phyloP scores from a whole-genome alignment of 2,329 filamentous ascomycete genomes.

The Botrytis hyacinthi region DNA sequence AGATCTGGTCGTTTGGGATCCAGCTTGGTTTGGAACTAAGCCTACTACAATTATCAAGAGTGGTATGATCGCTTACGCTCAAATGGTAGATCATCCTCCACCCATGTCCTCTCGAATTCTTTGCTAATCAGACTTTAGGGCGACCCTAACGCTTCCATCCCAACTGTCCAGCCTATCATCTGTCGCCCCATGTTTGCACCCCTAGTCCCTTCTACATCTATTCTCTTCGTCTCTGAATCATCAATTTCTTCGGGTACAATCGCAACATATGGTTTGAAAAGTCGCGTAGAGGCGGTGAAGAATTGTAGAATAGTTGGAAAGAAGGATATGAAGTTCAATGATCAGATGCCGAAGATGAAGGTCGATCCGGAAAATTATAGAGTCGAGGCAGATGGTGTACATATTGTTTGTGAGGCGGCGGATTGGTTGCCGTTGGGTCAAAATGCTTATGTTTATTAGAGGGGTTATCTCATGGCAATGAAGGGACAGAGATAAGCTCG shows the following conservation, averaged over 20 bases:
- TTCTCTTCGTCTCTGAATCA: slow-evolving; percentile 79
- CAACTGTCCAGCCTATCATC: slow-evolving; percentile 81
- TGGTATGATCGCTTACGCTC: slow-evolving; percentile 76
- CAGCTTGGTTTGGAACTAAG: slow-evolving; percentile 83
- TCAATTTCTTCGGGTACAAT: slow-evolving; percentile 67
- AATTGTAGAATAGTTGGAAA: slow-evolving; percentile 75
- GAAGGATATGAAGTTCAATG: slow-evolving; percentile 87
- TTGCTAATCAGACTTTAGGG: slow-evolving; percentile 49
- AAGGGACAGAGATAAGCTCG: neutral
- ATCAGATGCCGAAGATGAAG: slow-evolving; percentile 77
- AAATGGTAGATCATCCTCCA: slow-evolving; percentile 63
- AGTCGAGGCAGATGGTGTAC: slow-evolving; percentile 78
- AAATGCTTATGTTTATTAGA: slow-evolving; percentile 70
- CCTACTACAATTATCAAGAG: slow-evolving; percentile 80
- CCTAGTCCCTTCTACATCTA: slow-evolving; percentile 66
- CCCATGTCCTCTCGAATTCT: neutral
- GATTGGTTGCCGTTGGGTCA: slow-evolving; percentile 72
- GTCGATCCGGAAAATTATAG: slow-evolving; percentile 90
- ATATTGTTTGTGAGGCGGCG: slow-evolving; percentile 72
- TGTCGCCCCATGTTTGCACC: slow-evolving; percentile 84
- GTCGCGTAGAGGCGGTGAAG: slow-evolving; percentile 76
- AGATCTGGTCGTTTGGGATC: slow-evolving; percentile 84
- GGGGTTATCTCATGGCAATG: neutral
- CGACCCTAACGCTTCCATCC: slow-evolving; percentile 80
- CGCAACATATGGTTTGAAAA: slow-evolving; percentile 70